A percentile compares a stretch with the other conserved stretches of the same genome.
Evolutionary conservation across 495 filamentous ascomycete species (phyloP).

Genomic region (Lepidopterella palustris): DNA sequence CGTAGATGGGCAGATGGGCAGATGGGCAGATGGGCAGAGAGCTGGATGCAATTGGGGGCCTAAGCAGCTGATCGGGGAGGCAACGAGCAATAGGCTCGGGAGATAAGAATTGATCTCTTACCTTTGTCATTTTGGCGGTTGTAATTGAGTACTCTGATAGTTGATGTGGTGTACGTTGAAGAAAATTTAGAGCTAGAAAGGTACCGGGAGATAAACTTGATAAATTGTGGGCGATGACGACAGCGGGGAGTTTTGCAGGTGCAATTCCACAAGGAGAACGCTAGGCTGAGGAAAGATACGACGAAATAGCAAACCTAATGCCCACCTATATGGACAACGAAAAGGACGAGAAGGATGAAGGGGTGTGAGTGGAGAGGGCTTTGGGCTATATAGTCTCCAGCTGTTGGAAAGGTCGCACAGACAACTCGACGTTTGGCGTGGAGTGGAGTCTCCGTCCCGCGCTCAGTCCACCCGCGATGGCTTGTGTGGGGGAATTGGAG

Average conservation of each 20-base stretch:
- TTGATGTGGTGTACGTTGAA: background rate
- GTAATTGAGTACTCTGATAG: background rate
- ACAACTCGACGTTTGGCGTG: background rate
- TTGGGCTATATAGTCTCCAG: background rate
- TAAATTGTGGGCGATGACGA: background rate
- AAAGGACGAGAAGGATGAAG: background rate
- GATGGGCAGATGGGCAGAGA: background rate
- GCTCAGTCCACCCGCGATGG: background rate
- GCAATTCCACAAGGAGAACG: background rate
- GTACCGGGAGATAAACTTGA: background rate
- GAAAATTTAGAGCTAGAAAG: too few relatives aligned
- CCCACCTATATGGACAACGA: background rate
- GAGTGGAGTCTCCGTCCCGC: background rate
- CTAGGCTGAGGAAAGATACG: too few relatives aligned
- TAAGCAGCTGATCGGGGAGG: background rate
- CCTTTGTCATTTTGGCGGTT: constrained; percentile 22
- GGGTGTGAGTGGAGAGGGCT: background rate
- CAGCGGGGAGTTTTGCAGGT: background rate
- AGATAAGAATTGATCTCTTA: constrained; percentile 5
- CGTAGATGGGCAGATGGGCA: background rate
- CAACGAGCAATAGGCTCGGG: too few relatives aligned
- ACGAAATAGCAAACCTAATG: too few relatives aligned
- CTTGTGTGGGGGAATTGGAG: too few relatives aligned
- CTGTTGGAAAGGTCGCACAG: background rate
- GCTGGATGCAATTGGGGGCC: too few relatives aligned